Conservation (phyloP, 73 alveolate species). For the Stentor coeruleus region DNA sequence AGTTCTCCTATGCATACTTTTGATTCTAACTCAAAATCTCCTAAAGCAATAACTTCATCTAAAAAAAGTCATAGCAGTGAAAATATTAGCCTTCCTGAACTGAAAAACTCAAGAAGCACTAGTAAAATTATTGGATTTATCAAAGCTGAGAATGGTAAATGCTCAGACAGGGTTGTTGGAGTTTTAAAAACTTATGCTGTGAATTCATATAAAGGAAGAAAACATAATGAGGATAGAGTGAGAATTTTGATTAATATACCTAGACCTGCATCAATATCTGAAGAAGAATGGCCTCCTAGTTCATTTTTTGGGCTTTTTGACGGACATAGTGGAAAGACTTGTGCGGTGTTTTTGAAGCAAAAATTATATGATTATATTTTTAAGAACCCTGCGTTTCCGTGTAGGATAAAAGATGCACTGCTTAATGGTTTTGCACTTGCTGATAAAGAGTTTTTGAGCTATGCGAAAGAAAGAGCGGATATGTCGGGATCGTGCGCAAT, state of each 20-base stretch:
- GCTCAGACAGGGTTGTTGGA: no score
- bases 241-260: constrained; percentile 56
- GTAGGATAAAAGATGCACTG: constrained; percentile 47
- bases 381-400: constrained; percentile 52
- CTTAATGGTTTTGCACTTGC: constrained; percentile 56
- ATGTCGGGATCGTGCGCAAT: constrained; percentile 74
- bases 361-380: constrained; percentile 48
- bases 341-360: constrained; percentile 68
- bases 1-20: no score
- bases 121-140: no score
- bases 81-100: no score
- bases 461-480: constrained; percentile 24
- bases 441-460: constrained; percentile 46
- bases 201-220: constrained; percentile 27
- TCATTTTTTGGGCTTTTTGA: constrained; percentile 63
- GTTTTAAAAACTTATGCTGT: constrained; percentile 16
- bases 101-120: no score
- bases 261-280: constrained; percentile 42
- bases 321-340: constrained; percentile 72
- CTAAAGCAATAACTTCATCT: no score
- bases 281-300: constrained; percentile 42
- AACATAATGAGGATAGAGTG: constrained; percentile 73
- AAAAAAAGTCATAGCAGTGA: no score
- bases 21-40: no score
- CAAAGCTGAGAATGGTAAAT: no score